Base-by-base conservation (phyloP, 495 filamentous ascomycete species). In the Pseudoneurospora amorphoporcata region DNA sequence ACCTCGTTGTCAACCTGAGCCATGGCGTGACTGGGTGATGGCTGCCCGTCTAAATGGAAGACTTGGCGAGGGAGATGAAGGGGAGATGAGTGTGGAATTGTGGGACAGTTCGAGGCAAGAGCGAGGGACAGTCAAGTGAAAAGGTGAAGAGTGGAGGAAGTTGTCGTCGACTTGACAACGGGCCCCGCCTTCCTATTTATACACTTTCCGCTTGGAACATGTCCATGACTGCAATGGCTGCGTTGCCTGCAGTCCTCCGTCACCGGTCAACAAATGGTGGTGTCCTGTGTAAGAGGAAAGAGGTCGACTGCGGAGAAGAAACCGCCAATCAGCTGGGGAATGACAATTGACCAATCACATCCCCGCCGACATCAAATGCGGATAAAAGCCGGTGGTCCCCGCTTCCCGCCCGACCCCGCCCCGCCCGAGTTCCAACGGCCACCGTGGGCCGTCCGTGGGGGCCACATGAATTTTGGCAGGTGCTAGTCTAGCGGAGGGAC, bases 1-100 rank as follows among this genome's bases (percentile, higher is more conserved):
- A 90, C 82, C 40, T 86, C 83, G 75, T 90, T 89, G 73, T 86
- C 79, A 35, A 81, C 70, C 58, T 43, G 68, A 2, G 77, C 32
- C 79, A 81, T 80, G 65, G 71, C 23, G 37, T 19, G 35, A 37
- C 35, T 37, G 35, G 2, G 37, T 38, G 23, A 16, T 17, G 9
- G 38, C 40, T 47, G 45, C 37, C 65, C 32, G 65, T 38, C 65
- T 47, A 39, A 37, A n/a, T n/a, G n/a, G n/a, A n/a, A 4, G 39
- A 19, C 29, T 32, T 35, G 23, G 53, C 53, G 7, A 65, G 29
- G 1, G 3, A 17, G 0, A 4, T 35, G 0, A 61, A 1, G 10
- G 47, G 53, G 12, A 17, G 14, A 65, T 35, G 23, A 32, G 53
- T 14, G 47, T 58, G 47, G 43, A 16, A 19, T 19, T 17, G 0